Evolutionary conservation across 331 rosid genomes (phyloP), one percentile per base, ranked within the genome.

Genomic region (Malus hybrid): DNA sequence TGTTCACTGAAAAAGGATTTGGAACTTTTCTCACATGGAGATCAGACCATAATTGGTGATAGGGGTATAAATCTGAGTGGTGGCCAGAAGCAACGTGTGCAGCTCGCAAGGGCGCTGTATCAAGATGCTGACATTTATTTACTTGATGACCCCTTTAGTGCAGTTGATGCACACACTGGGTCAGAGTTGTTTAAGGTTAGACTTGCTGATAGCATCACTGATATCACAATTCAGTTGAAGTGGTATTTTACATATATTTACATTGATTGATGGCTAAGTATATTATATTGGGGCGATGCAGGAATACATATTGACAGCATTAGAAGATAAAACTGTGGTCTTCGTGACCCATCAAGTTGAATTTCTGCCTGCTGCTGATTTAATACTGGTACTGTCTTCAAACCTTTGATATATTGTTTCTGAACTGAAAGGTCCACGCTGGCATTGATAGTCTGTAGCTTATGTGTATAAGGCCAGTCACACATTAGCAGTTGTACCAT

Each of bases 261-360:
- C 44, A 36, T 36, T 52, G 19, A 5, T 52, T 52, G 20, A 65
- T 69, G 69, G 44, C 83, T 73, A 76, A 83, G 64, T 81, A 72
- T 78, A 44, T 83, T 57, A 44, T 80, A 11, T 80, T 79, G 77
- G 75, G 46, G 69, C 1, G 81, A 60, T 89, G 90, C 94, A 95
- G 99, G 99, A 95, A 65, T 95, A 90, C 87, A 92, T 95, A 81
- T 79, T 92, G 96, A 83, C 93, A 48, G 98, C 98, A 39, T 88
- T 95, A 48, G 93, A 84, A 74, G 80, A 83, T 77, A 95, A 92
- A 86, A 95, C 99, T 62, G 93, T 95, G 65, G 80, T 95, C 81
- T 95, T 84, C 42, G 99, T 95, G 81, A 95, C 99, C 71, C 98
- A 95, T 90, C 99, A 95, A 89, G 98, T 95, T 72, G 99, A 95